Base-by-base conservation (phyloP, 1,284 basidiomycete species). In the Vanrija sp. region DNA sequence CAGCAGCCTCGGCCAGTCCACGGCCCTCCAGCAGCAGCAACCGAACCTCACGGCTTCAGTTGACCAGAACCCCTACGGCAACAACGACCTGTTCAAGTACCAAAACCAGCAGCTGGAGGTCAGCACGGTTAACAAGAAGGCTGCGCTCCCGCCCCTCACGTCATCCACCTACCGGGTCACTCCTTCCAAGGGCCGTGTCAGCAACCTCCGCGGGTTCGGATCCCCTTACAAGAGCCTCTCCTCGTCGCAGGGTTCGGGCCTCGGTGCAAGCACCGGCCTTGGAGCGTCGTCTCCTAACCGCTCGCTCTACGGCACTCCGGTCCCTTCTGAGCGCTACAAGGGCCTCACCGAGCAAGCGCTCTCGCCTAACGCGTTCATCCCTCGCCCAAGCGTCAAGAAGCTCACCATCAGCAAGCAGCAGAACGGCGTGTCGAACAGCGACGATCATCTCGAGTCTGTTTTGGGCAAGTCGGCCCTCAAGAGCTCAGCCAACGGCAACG, bases 311-410 rank as follows among this genome's bases (percentile, higher is more conserved):
- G 66, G 65, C 40, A 69, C 70, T n/a, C 70, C 67, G 10, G 63
- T 55, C 25, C 61, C 56, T 2, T 65, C 67, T 14, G 73, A 75
- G 49, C 63, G 74, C 40, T 74, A 77, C 67, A 78, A 77, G 56
- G 80, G 86, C 78, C 66, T 83, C 40, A 79, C 85, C 25, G 89
- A 83, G 53, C 75, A 78, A 10, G 72, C 75, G 0, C 69, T 80
- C 9, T 75, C 73, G 16, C 78, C 80, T 18, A 79, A 82, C 61
- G 88, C 79, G 76, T 92, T 69, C 79, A 85, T 66, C 80, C 87
- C 64, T 21, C 83, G 88, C 40, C 85, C 87, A 55, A 96, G 90
- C 71, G 91, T 97, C 60, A 98, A 98, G 82, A 95, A 96, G 74
- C 83, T 98, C 52, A 87, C 94, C 40, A 77, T 98, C 54, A 88